phyloP scores from a whole-genome alignment of 345 rosid genomes.

The Mercurialis annua region DNA sequence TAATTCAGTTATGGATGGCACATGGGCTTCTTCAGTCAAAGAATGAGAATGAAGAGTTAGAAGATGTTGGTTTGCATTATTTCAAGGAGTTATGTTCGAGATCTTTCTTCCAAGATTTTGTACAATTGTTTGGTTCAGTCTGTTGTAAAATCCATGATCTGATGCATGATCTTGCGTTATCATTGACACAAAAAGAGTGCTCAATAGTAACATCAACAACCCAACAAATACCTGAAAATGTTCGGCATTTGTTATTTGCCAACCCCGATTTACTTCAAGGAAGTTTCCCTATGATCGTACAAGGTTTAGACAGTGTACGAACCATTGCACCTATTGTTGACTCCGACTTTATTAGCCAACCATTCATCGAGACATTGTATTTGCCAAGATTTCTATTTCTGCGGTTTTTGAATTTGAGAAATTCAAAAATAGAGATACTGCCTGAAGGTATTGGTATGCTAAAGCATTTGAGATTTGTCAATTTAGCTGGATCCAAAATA shows the following conservation, averaged over 20 bases:
- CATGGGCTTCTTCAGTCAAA: background rate
- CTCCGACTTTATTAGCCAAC: background rate
- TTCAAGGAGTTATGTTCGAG: conserved; percentile 2
- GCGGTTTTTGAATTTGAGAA: conserved; percentile 11
- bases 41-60: background rate
- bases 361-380: conserved; percentile 8
- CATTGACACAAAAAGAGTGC: too few relatives aligned
- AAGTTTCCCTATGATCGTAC: background rate
- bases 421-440: conserved; percentile 15
- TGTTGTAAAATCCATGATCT: conserved; percentile 18
- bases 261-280: background rate
- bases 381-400: conserved; percentile 13
- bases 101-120: background rate
- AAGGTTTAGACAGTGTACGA: conserved; percentile 1
- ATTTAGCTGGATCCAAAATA: background rate
- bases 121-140: background rate
- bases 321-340: conserved; percentile 11
- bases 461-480: conserved; percentile 33
- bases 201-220: background rate
- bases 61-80: background rate
- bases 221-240: background rate
- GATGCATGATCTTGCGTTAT: too few relatives aligned
- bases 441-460: conserved; percentile 16
- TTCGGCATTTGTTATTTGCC: conserved; percentile 19
- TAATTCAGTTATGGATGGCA: conserved; percentile 14